A percentile compares a stretch with the other conserved stretches of the same genome.
phyloP scores from a whole-genome alignment of 176 grass and related monocot genomes.

The Oryza brachyantha region DNA sequence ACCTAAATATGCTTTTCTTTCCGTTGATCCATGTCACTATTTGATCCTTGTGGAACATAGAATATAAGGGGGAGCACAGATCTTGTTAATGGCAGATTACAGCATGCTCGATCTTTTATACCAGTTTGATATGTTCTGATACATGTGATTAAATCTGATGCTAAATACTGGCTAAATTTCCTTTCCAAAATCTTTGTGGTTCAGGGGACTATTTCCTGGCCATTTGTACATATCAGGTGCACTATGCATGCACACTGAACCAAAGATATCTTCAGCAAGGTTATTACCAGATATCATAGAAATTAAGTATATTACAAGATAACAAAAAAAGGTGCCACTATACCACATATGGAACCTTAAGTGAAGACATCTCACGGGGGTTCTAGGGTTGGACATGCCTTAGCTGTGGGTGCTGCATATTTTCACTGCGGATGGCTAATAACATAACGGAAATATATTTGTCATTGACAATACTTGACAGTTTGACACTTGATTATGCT shows the following conservation, averaged over 20 bases:
- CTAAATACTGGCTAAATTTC: not conserved
- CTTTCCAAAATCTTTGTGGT: not conserved
- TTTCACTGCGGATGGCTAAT: not conserved
- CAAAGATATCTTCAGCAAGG: not conserved
- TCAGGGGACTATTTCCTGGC: not conserved
- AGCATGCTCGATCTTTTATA: not conserved
- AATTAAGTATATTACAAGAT: not conserved
- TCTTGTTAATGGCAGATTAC: not conserved
- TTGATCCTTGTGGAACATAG: conserved; percentile 16
- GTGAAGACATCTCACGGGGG: not conserved
- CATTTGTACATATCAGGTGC: not conserved
- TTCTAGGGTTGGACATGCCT: not conserved
- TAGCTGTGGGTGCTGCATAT: not conserved
- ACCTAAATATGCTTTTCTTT: not conserved
- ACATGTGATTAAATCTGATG: not conserved
- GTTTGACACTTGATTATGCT: conserved; percentile 6
- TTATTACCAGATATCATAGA: not conserved
- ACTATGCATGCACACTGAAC: not conserved
- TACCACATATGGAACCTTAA: not conserved
- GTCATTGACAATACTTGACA: not conserved
- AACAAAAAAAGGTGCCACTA: not conserved
- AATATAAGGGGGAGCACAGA: conserved; percentile 10
- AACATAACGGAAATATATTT: not conserved
- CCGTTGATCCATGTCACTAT: not conserved
- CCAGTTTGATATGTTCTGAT: not conserved